Conservation (phyloP, 768 basidiomycete species). For the Boletellus sp. region DNA sequence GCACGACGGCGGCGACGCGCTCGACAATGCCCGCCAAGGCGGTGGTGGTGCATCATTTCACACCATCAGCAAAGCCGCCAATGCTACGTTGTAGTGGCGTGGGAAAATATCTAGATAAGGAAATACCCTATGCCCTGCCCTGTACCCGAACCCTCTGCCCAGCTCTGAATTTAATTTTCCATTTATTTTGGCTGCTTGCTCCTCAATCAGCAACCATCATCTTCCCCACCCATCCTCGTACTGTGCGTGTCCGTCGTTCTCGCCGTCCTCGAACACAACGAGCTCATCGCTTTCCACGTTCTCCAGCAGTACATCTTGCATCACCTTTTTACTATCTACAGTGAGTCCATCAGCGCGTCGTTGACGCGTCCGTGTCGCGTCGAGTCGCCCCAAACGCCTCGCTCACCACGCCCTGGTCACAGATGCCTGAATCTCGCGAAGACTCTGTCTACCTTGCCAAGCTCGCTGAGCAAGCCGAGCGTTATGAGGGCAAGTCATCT, state of each 20-base stretch:
- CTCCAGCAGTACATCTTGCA: slow-evolving; percentile 13
- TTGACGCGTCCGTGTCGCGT: slow-evolving; percentile 35
- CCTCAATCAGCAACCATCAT: slow-evolving; percentile 46
- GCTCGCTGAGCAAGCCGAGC: slow-evolving; percentile 99
- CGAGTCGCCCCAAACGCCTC: slow-evolving; percentile 11
- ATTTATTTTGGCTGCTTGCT: slow-evolving; percentile 46
- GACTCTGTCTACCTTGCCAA: slow-evolving; percentile 99
- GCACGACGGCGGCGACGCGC: not conserved
- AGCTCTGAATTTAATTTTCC: slow-evolving; percentile 62
- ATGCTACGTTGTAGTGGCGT: slow-evolving; percentile 25
- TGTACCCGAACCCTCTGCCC: slow-evolving; percentile 69
- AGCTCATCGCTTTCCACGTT: slow-evolving; percentile 32
- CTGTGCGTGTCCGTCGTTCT: slow-evolving; percentile 39
- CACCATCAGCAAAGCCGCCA: slow-evolving; percentile 7
- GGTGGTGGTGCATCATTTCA: slow-evolving; percentile 6
- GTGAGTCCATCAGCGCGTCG: slow-evolving; percentile 42
- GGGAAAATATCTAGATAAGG: slow-evolving; percentile 12
- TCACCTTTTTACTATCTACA: slow-evolving; percentile 30
- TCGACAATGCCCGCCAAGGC: slow-evolving; percentile 1
- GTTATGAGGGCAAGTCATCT: slow-evolving; percentile 80
- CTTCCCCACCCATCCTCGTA: slow-evolving; percentile 36
- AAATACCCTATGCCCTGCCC: slow-evolving; percentile 37
- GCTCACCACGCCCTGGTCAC: slow-evolving; percentile 10
- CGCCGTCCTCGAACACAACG: slow-evolving; percentile 31
- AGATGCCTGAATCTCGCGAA: slow-evolving; percentile 86